These are phyloP conservation scores for Alternaria hordeiaustralica DNA, from an alignment of 2,329 filamentous ascomycete genomes.

Conservation along the genomic window DNA sequence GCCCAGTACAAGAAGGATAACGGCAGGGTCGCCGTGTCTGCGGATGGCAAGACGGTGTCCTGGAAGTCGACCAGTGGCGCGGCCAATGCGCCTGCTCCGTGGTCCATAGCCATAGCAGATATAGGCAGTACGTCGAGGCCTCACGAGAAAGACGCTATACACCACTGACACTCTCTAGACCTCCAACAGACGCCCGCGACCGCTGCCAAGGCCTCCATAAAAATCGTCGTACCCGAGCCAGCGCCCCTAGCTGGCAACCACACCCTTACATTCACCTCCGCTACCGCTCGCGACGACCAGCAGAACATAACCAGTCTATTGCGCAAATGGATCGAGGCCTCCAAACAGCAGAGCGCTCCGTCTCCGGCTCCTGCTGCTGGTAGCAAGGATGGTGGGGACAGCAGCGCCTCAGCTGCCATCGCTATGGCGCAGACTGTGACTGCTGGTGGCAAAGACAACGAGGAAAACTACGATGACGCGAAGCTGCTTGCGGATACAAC, in stretches of 20 bases:
- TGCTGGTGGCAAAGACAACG: conserved; percentile 52
- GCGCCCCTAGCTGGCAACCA: conserved; percentile 71
- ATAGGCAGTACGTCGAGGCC: conserved; percentile 76
- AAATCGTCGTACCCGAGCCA: conserved; percentile 78
- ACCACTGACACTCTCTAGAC: conserved; percentile 60
- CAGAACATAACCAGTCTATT: conserved; percentile 83
- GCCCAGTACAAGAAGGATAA: conserved; percentile 92
- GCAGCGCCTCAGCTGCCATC: conserved; percentile 69
- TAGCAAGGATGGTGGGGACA: conserved; percentile 27
- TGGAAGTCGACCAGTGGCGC: conserved; percentile 75
- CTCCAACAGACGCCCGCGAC: conserved; percentile 92
- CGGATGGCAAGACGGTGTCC: conserved; percentile 74
- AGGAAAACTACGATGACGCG: conserved; percentile 80
- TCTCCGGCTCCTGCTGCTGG: conserved; percentile 41
- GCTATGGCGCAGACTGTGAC: conserved; percentile 74
- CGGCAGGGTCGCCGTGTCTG: conserved; percentile 77
- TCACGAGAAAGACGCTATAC: conserved; percentile 3
- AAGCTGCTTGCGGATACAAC: conserved; percentile 78
- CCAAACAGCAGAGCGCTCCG: conserved; percentile 59
- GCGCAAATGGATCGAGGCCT: conserved; percentile 75
- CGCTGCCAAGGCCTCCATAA: conserved; percentile 91
- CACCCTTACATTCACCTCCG: conserved; percentile 88
- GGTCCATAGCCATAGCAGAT: conserved; percentile 74
- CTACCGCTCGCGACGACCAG: conserved; percentile 80
- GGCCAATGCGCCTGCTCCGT: conserved; percentile 61